Conservation (phyloP, 2,329 filamentous ascomycete genomes). For the Fusarium aywerte region DNA sequence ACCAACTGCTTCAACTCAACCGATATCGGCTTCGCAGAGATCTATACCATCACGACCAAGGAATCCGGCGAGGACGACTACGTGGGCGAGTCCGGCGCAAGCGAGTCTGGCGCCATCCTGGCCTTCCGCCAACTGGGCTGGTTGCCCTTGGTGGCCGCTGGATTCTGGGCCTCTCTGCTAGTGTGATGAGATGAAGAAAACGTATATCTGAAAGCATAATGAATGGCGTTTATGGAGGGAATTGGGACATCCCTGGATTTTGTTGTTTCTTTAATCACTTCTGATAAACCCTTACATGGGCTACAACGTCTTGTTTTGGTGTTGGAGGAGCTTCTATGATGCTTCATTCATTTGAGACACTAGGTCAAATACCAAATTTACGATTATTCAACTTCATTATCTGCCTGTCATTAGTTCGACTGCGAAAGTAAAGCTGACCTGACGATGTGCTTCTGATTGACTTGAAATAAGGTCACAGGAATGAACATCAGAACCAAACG, state of each 20-base stretch:
- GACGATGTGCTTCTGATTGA: background rate
- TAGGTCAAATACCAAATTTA: conserved; percentile 4
- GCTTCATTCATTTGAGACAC: conserved; percentile 18
- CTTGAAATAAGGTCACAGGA: background rate
- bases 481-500: background rate
- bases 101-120: conserved; percentile 45
- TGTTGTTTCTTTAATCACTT: conserved; percentile 5
- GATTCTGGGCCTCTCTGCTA: conserved; percentile 55
- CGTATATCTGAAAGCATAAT: conserved; percentile 43
- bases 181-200: conserved; percentile 31
- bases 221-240: conserved; percentile 38
- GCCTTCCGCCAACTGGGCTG: conserved; percentile 45
- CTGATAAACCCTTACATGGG: background rate
- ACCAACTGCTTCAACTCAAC: conserved; percentile 91
- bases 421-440: background rate
- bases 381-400: background rate
- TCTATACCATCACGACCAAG: conserved; percentile 75
- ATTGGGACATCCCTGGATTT: conserved; percentile 33
- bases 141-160: conserved; percentile 54
- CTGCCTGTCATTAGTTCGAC: background rate
- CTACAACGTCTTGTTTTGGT: conserved; percentile 28
- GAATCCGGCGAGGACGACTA: conserved; percentile 52
- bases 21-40: conserved; percentile 77
- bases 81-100: conserved; percentile 46
- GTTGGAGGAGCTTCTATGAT: conserved; percentile 37